These are phyloP conservation scores for Scorias spongiosa DNA, from an alignment of 2,329 filamentous ascomycete genomes.

Conservation along the genomic window DNA sequence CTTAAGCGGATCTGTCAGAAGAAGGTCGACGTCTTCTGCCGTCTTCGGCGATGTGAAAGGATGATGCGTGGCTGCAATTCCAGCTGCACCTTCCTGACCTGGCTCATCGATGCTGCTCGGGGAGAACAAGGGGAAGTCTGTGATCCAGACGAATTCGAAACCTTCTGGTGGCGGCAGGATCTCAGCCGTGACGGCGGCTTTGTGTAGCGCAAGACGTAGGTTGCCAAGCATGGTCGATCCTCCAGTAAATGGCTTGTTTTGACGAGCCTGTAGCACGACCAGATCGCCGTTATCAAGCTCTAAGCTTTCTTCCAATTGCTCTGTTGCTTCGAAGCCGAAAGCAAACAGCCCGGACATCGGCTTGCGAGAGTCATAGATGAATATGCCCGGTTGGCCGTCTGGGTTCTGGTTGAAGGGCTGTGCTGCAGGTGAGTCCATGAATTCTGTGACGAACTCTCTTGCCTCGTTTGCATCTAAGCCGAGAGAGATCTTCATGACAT, in stretches of 20 bases:
- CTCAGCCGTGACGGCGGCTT: conserved; percentile 47
- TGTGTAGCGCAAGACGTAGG: conserved; percentile 55
- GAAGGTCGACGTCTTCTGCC: conserved; percentile 54
- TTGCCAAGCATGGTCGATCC: conserved; percentile 61
- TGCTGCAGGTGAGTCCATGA: conserved; percentile 52
- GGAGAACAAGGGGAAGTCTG: conserved; percentile 84
- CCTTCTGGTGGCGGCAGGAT: conserved; percentile 36
- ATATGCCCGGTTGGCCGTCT: conserved; percentile 64
- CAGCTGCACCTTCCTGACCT: conserved; percentile 67
- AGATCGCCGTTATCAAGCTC: conserved; percentile 57
- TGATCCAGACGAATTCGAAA: conserved; percentile 71
- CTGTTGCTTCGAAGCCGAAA: conserved; percentile 57
- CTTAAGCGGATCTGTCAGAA: conserved; percentile 54
- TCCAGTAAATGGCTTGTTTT: conserved; percentile 48
- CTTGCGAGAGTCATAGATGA: conserved; percentile 57
- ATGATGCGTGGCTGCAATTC: conserved; percentile 80
- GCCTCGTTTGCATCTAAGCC: conserved; percentile 38
- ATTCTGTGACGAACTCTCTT: conserved; percentile 47
- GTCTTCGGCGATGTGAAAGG: conserved; percentile 83
- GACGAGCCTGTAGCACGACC: conserved; percentile 65
- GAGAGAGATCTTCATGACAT: conserved; percentile 55
- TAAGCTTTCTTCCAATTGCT: conserved; percentile 39
- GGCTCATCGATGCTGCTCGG: conserved; percentile 48
- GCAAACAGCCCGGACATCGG: conserved; percentile 64
- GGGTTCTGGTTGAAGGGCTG: conserved; percentile 49